Percentiles rank a stretch among this genome's conserved stretches.
Evolutionary conservation across 2,329 filamentous ascomycete species (phyloP).

Genomic region (Zasmidium cellare): DNA sequence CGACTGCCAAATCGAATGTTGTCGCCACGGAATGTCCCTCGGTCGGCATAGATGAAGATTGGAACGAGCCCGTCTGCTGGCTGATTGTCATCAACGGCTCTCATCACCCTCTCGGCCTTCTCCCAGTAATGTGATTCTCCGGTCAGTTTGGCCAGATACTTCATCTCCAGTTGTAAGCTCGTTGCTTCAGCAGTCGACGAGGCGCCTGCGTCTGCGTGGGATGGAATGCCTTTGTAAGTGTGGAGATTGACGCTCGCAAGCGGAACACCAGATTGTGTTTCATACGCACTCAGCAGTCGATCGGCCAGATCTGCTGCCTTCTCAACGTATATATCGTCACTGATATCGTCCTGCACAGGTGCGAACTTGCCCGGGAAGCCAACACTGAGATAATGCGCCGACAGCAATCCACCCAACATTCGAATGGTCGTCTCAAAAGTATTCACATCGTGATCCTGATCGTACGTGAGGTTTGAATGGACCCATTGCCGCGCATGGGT

Average conservation of each 20-base stretch:
- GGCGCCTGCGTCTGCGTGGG: conserved; percentile 81
- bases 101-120: conserved; percentile 85
- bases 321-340: conserved; percentile 91
- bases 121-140: conserved; percentile 94
- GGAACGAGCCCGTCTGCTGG: conserved; percentile 80
- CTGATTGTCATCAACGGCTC: conserved; percentile 82
- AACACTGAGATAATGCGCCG: conserved; percentile 91
- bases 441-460: conserved; percentile 93
- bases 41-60: conserved; percentile 82
- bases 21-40: conserved; percentile 74
- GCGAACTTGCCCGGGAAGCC: conserved; percentile 72
- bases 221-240: conserved; percentile 71
- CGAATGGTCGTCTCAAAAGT: conserved; percentile 98
- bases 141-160: conserved; percentile 92
- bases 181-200: conserved; percentile 94
- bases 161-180: conserved; percentile 91
- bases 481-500: conserved; percentile 88
- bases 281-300: conserved; percentile 81
- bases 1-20: conserved; percentile 92
- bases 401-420: conserved; percentile 90
- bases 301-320: conserved; percentile 93
- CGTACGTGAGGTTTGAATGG: conserved; percentile 74
- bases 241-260: conserved; percentile 88
- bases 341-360: conserved; percentile 69
- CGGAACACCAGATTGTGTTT: conserved; percentile 81